These are phyloP conservation scores for Mallotus nudiflorus DNA, from an alignment of 345 rosid species.

Conservation along the genomic window DNA sequence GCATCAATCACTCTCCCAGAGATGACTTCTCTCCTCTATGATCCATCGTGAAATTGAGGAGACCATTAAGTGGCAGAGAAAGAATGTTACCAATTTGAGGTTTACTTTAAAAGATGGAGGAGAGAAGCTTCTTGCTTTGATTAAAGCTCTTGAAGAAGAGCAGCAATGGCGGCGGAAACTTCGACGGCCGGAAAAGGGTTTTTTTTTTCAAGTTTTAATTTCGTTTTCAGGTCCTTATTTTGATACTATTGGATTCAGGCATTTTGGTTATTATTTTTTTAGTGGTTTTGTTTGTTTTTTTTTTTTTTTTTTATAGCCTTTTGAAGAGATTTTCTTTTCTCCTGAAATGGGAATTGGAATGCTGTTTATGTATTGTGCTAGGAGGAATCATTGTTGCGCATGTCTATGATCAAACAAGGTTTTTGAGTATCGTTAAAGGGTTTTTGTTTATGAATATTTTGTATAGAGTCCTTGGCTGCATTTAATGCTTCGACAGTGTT, in stretches of 20 bases:
- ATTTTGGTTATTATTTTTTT: too few relatives aligned
- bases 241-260: too few relatives aligned
- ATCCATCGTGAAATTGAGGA: conserved; percentile 41
- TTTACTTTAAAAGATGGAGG: conserved; percentile 50
- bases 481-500: not conserved
- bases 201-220: too few relatives aligned
- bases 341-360: not conserved
- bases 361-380: not conserved
- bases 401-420: not conserved
- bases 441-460: not conserved
- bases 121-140: conserved; percentile 31
- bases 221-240: too few relatives aligned
- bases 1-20: conserved; percentile 5
- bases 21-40: conserved; percentile 19
- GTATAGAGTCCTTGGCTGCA: not conserved
- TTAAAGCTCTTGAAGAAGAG: conserved; percentile 52
- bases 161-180: conserved; percentile 40
- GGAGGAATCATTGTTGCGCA: not conserved
- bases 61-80: conserved; percentile 27
- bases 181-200: conserved; percentile 32
- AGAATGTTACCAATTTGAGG: not conserved
- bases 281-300: too few relatives aligned
- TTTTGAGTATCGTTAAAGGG: not conserved
- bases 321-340: conserved; percentile 19
- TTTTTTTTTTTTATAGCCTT: too few relatives aligned